phyloP scores from a whole-genome alignment of 2,329 filamentous ascomycete species.

The Cladosporium sp. region DNA sequence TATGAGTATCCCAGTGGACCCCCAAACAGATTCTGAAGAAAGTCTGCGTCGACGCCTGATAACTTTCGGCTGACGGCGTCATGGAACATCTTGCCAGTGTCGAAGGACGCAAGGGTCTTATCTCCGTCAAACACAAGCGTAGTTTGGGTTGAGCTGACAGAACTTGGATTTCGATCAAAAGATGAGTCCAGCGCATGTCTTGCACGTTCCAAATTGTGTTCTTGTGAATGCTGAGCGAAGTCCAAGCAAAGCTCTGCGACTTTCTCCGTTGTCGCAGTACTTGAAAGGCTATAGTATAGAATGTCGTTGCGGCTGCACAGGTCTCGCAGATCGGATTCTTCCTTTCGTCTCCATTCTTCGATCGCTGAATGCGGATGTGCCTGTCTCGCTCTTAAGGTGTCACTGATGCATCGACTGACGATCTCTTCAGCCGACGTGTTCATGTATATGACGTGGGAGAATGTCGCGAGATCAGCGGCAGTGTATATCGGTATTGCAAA shows the following conservation, averaged over 20 bases:
- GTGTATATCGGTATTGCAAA: not conserved
- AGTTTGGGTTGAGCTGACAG: constrained; percentile 29
- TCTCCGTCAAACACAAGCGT: constrained; percentile 57
- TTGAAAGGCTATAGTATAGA: not conserved
- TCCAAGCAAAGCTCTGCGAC: not conserved
- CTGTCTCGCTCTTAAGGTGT: not conserved
- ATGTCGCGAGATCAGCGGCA: not conserved
- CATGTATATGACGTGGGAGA: not conserved
- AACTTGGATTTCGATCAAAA: not conserved
- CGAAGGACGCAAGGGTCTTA: constrained; percentile 49
- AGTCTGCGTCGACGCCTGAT: too few species aligned
- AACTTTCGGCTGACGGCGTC: constrained; percentile 44
- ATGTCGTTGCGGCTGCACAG: not conserved
- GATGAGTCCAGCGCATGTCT: not conserved
- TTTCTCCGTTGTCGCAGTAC: not conserved
- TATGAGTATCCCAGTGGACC: constrained; percentile 49
- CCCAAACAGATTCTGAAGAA: constrained; percentile 50
- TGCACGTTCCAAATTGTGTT: not conserved
- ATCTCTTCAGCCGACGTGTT: not conserved
- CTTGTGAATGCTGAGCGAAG: not conserved
- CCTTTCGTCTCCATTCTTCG: not conserved
- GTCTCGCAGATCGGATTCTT: not conserved
- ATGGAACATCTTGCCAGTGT: constrained; percentile 50
- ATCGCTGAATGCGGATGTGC: not conserved
- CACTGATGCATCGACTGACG: not conserved